Evolutionary conservation across 2,329 filamentous ascomycete genomes (phyloP), one percentile per base, ranked within the genome.

Genomic region (Nigrospora oryzae): DNA sequence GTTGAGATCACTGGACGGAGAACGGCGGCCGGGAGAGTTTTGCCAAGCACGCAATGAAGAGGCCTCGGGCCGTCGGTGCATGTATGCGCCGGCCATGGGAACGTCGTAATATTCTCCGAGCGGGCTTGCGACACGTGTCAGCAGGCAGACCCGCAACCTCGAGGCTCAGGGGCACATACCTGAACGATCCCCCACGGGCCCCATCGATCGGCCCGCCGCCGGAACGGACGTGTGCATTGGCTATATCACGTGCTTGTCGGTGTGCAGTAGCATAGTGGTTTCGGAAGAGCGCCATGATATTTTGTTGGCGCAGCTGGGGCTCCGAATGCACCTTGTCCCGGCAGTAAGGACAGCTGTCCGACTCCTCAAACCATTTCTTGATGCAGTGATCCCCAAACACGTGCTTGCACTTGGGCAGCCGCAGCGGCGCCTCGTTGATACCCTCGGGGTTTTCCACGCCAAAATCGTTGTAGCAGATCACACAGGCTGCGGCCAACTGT

Each of bases 401-500:
- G 52, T 84, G 80, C 51, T 75, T 78, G 65, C 80, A 84, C 51
- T 70, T 74, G 3, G 80, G 79, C 15, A 83, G 60, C 16, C 75
- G 74, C 14, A 83, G 58, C 1, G 80, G 76, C 3, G 61, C 65
- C 55, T 84, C 80, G 38, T 65, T 69, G 16, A 76, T 60, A 1
- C 78, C 79, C 50, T 83, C 80, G 0, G 79, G 77, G 28, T 72
- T 78, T 46, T 64, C 58, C 13, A 71, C 64, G 32, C 76, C 77
- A 52, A 74, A 82, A 10, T 81, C 76, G 50, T 81, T 81, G 55
- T 83, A 83, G 61, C 79, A 83, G 47, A 83, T 83, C 16, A 77
- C 70, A 55, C 79, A 83, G 13, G 62, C 79, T 83, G 50, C 7
- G 36, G 46, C 40, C 5, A 42, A 40, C 7, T 28, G 23, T 28